Conservation (phyloP, 345 rosid species). For the Euphorbia peplus region DNA sequence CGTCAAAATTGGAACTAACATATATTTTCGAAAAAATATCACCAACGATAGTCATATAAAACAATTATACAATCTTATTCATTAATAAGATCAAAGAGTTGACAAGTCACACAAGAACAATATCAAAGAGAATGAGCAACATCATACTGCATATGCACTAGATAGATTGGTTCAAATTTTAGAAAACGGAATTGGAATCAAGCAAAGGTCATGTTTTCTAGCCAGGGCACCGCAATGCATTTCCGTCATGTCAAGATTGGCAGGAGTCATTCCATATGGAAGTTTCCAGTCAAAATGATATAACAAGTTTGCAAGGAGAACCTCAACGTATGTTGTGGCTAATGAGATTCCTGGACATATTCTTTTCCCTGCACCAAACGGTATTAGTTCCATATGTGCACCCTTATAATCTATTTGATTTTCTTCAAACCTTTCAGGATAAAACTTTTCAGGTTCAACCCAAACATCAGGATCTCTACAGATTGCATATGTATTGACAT, state of each 20-base stretch:
- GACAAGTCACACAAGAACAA: too few species aligned
- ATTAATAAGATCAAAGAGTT: too few species aligned
- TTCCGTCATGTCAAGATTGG: neutral
- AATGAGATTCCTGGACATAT: neutral
- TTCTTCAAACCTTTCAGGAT: slow-evolving; percentile 2
- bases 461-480: slow-evolving; percentile 2
- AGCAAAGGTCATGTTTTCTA: neutral
- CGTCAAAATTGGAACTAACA: too few species aligned
- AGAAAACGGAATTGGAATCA: neutral
- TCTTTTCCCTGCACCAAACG: neutral
- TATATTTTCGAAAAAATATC: too few species aligned
- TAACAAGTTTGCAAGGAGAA: neutral
- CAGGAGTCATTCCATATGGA: neutral
- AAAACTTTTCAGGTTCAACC: neutral
- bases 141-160: too few species aligned
- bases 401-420: slow-evolving; percentile 1
- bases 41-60: too few species aligned
- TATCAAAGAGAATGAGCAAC: too few species aligned
- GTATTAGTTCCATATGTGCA: neutral
- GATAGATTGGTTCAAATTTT: too few species aligned
- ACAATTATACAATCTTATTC: too few species aligned
- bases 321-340: neutral
- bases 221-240: neutral
- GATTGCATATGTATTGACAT: neutral
- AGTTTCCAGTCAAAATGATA: neutral